Conservation (phyloP, 148 eudicot genomes). For the Spergularia bocconei region DNA sequence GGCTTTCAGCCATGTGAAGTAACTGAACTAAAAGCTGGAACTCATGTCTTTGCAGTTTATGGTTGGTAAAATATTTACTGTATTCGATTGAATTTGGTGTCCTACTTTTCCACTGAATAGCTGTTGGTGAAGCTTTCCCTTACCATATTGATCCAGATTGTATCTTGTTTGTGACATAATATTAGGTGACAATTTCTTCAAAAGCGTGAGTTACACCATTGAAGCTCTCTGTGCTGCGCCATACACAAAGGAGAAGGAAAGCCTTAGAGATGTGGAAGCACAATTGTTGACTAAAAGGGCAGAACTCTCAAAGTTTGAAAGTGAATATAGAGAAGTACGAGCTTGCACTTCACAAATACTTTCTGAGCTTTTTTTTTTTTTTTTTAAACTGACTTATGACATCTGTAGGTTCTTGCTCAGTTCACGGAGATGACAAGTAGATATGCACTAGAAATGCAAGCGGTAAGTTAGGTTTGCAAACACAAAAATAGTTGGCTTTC, state of each 20-base stretch:
- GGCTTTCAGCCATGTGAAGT: slow-evolving; percentile 94
- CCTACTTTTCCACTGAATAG: not conserved
- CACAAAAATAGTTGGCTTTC: not conserved
- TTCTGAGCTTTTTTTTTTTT: slow-evolving; percentile 11
- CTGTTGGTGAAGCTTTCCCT: not conserved
- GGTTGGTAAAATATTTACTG: slow-evolving; percentile 31
- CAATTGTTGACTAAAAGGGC: slow-evolving; percentile 78
- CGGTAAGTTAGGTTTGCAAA: slow-evolving; percentile 47
- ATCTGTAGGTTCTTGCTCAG: slow-evolving; percentile 67
- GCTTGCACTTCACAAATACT: not conserved
- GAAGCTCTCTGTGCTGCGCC: slow-evolving; percentile 73
- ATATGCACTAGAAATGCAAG: slow-evolving; percentile 86
- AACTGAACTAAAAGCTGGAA: slow-evolving; percentile 78
- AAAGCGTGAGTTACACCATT: slow-evolving; percentile 80
- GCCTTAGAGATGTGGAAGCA: slow-evolving; percentile 75
- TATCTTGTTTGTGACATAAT: slow-evolving; percentile 15
- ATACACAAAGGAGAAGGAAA: slow-evolving; percentile 66
- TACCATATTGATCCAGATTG: not conserved
- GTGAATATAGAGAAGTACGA: slow-evolving; percentile 83
- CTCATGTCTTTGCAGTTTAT: slow-evolving; percentile 89
- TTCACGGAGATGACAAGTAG: slow-evolving; percentile 90
- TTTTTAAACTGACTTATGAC: slow-evolving; percentile 9
- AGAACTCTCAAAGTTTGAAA: slow-evolving; percentile 84
- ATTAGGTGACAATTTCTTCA: slow-evolving; percentile 91
- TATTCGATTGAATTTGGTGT: slow-evolving; percentile 6